phyloP scores from a whole-genome alignment of 257 asterid genomes.

The Galeopsis tetrahit region DNA sequence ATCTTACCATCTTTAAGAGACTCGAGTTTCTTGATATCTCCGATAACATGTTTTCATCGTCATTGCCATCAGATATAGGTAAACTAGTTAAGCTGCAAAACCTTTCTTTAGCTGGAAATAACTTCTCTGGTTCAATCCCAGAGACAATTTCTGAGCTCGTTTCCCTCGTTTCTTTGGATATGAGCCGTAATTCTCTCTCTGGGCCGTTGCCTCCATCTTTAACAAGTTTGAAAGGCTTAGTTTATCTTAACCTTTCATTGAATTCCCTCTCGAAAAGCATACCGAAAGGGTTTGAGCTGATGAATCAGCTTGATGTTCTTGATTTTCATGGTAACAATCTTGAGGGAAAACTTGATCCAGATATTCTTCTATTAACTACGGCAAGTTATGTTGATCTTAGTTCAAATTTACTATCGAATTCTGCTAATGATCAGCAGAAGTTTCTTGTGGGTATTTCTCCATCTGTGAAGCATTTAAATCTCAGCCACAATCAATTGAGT shows the following conservation, averaged over 20 bases:
- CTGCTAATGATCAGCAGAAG: conserved; percentile 49
- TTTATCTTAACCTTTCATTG: conserved; percentile 72
- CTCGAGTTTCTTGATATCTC: conserved; percentile 76
- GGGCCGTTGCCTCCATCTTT: conserved; percentile 67
- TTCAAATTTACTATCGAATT: conserved; percentile 62
- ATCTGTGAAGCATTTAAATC: conserved; percentile 70
- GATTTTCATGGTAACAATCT: conserved; percentile 89
- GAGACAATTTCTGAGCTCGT: conserved; percentile 66
- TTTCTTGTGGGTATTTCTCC: conserved; percentile 64
- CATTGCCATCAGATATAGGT: conserved; percentile 77
- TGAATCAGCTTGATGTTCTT: conserved; percentile 65
- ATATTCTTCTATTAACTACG: conserved; percentile 61
- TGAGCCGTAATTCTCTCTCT: conserved; percentile 72
- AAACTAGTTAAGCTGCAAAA: conserved; percentile 55
- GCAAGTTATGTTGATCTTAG: conserved; percentile 84
- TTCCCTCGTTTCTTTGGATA: conserved; percentile 68
- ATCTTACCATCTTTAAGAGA: conserved; percentile 58
- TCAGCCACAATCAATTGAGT: conserved; percentile 70
- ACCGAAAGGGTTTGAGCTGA: conserved; percentile 78
- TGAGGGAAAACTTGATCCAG: conserved; percentile 71
- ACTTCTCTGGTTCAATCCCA: conserved; percentile 78
- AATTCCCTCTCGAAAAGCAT: conserved; percentile 64
- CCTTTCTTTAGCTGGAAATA: conserved; percentile 86
- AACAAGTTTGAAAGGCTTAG: conserved; percentile 55
- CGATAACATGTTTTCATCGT: conserved; percentile 58